Evolutionary conservation across 2,329 filamentous ascomycete species (phyloP), one percentile per base, ranked within the genome.

Genomic region (Aspergillus luchuensis): DNA sequence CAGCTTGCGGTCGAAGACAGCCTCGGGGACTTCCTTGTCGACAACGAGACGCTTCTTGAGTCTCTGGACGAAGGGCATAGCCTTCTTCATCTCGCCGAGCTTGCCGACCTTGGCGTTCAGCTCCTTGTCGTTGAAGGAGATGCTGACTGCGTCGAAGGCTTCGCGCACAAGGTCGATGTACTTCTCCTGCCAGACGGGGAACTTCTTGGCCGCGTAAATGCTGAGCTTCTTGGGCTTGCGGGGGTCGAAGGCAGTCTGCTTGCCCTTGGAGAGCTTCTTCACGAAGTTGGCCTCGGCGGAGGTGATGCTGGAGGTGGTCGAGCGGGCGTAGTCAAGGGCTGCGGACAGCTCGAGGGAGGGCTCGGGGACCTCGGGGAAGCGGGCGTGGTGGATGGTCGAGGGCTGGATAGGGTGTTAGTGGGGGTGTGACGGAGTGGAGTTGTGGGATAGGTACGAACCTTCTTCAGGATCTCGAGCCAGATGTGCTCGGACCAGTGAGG

Each of bases 401-500:
- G 85, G 76, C 81, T 91, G 62, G 58, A 47, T 36, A 6, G 4
- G 39, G 5, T 43, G 41, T 63, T 57, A 62, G 56, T 58, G 43
- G 30, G 33, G 41, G 17, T 11, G 3, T 30, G 54, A 57, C 30
- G 59, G 50, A 33, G 25, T 30, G 19, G 19, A 21, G 17, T 13
- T 5, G 17, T 49, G 30, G 28, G 28, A 10, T 33, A 50, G 48
- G 53, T 7, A 55, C 60, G 57, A 53, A 78, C 78, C 73, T 89
- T 92, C 74, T 90, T 87, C 62, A 99, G 86, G 2, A 98, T 87
- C 78, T 98, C 94, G 57, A 90, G 86, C 92, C 92, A 98, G 73
- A 99, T 87, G 78, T 96, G 90, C 74, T 99, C 95, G 50, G 91
- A 84, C 89, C 92, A 98, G 79, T 99, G 95, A 60, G 95, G 94